Base-by-base conservation (phyloP, 2,329 filamentous ascomycete species). In the Hortaea sp. region DNA sequence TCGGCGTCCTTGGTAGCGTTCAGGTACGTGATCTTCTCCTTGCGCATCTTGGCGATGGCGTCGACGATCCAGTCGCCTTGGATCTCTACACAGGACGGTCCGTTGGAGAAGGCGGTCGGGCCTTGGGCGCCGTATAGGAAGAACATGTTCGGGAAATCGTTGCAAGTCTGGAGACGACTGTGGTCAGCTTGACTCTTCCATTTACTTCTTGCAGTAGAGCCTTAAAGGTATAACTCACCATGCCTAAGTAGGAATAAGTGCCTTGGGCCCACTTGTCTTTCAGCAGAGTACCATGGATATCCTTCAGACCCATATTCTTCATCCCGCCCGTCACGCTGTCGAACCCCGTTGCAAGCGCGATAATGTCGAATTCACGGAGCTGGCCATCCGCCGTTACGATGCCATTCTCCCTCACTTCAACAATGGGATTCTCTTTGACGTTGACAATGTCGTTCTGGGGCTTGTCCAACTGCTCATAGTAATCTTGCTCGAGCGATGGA, bases 41-140 rank as follows among this genome's bases (percentile, higher is more conserved):
- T 63, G 37, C 60, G 61, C 43, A 67, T 65, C 4, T 61, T 60
- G 34, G 60, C 58, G 46, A 72, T 64, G 5, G 66, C 63, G 40
- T 69, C 63, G 13, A 69, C 58, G 42, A 72, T 70, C 64, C 66
- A 72, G 41, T 72, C 66, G 30, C 63, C 66, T 52, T 73, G 69
- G 3, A 63, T 58, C 49, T 72, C 68, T 13, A 70, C 57, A 46
- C 68, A 71, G 7, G 61, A 67, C 2, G 70, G 70, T 0, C 70
- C 70, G 43, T 73, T 73, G 38, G 61, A 63, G 45, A 71, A 69
- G 1, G 68, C 68, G 0, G 70, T 71, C 1, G 69, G 69, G 12
- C 53, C 50, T 69, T 66, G 40, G 1, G 69, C 67, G 0, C 69
- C 69, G 40, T 70, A 56, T 38, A 41, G 51, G 50, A 9, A 35